Percentiles rank a stretch among this genome's conserved stretches.
Conservation (phyloP, 108 stramenopile species). For the Cylindrotheca closterium region DNA sequence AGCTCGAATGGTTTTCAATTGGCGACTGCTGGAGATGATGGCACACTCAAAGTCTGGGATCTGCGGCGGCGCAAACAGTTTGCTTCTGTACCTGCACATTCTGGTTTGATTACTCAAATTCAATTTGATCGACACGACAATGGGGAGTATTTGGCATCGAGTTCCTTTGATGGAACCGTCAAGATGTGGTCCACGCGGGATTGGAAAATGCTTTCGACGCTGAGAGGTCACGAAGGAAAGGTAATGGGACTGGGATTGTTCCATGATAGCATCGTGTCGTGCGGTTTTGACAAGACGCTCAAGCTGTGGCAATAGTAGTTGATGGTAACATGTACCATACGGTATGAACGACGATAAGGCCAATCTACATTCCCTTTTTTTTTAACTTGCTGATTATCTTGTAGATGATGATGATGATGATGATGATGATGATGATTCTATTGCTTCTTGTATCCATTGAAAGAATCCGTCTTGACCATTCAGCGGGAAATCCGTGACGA, state of each 20-base stretch:
- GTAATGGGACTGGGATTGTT: slow-evolving; percentile 86
- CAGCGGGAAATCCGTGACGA: background rate
- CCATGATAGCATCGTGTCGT: slow-evolving; percentile 58
- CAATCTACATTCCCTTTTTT: background rate
- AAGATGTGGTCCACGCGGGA: slow-evolving; percentile 90
- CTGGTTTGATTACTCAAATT: slow-evolving; percentile 86
- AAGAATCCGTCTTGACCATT: background rate
- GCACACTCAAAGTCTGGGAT: slow-evolving; percentile 95
- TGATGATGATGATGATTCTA: too few relatives aligned
- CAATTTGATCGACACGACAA: slow-evolving; percentile 54
- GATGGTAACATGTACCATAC: background rate
- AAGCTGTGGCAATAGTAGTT: slow-evolving; percentile 60
- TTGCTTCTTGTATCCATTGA: background rate
- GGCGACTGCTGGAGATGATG: slow-evolving; percentile 94
- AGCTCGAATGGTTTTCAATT: slow-evolving; percentile 92
- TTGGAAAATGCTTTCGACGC: slow-evolving; percentile 78
- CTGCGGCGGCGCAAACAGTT: slow-evolving; percentile 74
- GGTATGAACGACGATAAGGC: background rate
- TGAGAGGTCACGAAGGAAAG: slow-evolving; percentile 96
- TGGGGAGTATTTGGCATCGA: slow-evolving; percentile 88
- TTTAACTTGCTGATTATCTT: too few relatives aligned
- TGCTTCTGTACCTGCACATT: slow-evolving; percentile 94
- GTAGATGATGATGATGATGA: too few relatives aligned
- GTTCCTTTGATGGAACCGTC: slow-evolving; percentile 92
- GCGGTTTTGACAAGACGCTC: slow-evolving; percentile 89